Base-by-base conservation (phyloP, 768 basidiomycete species). In the Pholiota conissans region DNA sequence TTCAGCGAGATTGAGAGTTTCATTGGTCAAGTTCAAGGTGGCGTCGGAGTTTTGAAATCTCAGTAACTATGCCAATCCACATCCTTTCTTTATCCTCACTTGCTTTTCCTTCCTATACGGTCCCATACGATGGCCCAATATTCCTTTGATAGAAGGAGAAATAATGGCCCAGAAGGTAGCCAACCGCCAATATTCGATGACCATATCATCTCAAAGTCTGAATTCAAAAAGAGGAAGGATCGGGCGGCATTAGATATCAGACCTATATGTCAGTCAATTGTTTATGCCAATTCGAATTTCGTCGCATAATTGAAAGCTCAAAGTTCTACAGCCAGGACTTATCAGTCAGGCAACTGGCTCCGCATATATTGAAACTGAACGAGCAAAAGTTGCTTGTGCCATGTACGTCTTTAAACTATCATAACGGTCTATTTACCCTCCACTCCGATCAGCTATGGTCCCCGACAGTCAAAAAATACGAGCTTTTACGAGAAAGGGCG, bases 301-400 rank as follows among this genome's bases (percentile, higher is more conserved):
- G 51, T 56, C 56, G 56, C 32, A 50, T 60, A 58, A 61, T 60
- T 49, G 29, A 30, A 57, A 51, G 48, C 50, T 65, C 59, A 47
- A 61, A 99, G 95, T 92, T 73, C 75, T 99, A 48, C 88, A 95
- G 69, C 86, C 93, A 27, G 94, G 95, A 8, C 76, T 98, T 13
- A 93, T 97, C 53, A 89, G 76, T 60, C 94, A 97, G 73, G 96
- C 97, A 0, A 95, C 94, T 67, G 97, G 97, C 1, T 97, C 95
- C 16, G 95, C 94, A 10, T 99, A 98, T 69, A 91, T 99, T 64
- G 97, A 99, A 74, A 90, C 89, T 1, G 90, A 91, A 56, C 82
- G 82, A 55, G 91, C 92, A 0, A 99, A 99, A 75, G 86, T 99
- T 61, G 95, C 94, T 4, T 97, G 94, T 69, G 94, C 97, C 39